Conservation (phyloP, 345 rosid species). For the Ceriops tagal region DNA sequence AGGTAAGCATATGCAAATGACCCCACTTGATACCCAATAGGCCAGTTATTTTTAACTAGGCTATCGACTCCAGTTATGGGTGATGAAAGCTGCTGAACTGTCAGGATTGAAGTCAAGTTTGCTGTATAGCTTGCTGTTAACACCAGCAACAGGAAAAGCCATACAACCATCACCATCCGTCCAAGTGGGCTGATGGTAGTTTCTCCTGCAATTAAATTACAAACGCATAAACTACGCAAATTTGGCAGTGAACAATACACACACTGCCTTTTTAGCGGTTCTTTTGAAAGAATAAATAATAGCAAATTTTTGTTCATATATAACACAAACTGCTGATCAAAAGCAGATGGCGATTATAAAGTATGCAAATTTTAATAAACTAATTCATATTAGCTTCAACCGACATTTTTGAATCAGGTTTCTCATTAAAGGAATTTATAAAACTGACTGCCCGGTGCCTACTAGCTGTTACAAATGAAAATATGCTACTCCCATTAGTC, state of each 20-base stretch:
- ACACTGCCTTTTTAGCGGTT: no score
- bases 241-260: no score
- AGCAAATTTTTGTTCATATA: no score
- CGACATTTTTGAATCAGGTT: not conserved
- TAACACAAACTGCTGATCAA: no score
- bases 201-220: constrained; percentile 53
- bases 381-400: not conserved
- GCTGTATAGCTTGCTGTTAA: constrained; percentile 91
- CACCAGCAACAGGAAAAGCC: constrained; percentile 88
- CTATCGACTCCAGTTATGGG: constrained; percentile 78
- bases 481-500: not conserved
- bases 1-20: constrained; percentile 66
- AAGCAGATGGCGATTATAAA: not conserved
- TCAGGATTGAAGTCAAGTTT: constrained; percentile 81
- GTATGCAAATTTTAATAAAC: not conserved
- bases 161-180: constrained; percentile 75
- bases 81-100: constrained; percentile 77
- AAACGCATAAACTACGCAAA: not conserved
- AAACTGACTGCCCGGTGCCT: not conserved
- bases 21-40: constrained; percentile 81
- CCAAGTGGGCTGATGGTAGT: constrained; percentile 55
- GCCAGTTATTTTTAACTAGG: constrained; percentile 54
- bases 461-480: not conserved
- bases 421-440: not conserved
- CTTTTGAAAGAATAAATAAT: no score